Evolutionary conservation across 345 rosid genomes (phyloP), one percentile per base, ranked within the genome.

Genomic region (Populus euphratica): DNA sequence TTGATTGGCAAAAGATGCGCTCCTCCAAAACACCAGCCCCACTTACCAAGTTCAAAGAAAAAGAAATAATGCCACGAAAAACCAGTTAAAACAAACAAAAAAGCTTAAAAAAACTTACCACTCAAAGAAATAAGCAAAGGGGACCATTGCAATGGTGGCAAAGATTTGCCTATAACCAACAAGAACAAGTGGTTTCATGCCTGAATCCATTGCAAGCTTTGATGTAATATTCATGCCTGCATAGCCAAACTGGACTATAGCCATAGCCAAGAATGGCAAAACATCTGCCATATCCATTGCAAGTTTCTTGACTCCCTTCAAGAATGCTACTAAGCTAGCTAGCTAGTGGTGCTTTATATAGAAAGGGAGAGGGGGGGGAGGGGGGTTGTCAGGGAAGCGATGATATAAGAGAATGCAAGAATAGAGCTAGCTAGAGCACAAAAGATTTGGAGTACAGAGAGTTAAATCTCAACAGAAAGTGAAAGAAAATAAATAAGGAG

Each of bases 171-270:
- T 85, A 67, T 93, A 96, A 23, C 93, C 83, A 35, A 91, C 94
- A 72, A 96, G 92, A 61, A 96, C 82, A 67, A 90, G 88, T 72
- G 98, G 97, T 73, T 89, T 90, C 89, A 95, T 87, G 63, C 98
- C 97, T 20, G 92, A 65, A 47, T 96, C 96, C 94, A 96, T 82
- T 62, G 98, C 99, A 76, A 96, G 84, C 83, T 96, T 96, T 29
- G 98, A 91, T 8, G 88, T 87, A 41, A 96, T 87, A 80, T 87
- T 92, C 99, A 96, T 88, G n/a, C 93, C 97, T 8, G 98, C 94
- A 67, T 72, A 93, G 33, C 93, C 97, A 11, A 90, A 11, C 78
- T 93, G 98, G 50, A 92, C 91, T 20, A 86, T 41, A 20, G 91
- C 93, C 96, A 93, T 96, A 44, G 90, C 92, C 85, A 92, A 69